These are phyloP conservation scores for Irpex sp. DNA, from an alignment of 1,284 basidiomycete genomes.

Conservation along the genomic window DNA sequence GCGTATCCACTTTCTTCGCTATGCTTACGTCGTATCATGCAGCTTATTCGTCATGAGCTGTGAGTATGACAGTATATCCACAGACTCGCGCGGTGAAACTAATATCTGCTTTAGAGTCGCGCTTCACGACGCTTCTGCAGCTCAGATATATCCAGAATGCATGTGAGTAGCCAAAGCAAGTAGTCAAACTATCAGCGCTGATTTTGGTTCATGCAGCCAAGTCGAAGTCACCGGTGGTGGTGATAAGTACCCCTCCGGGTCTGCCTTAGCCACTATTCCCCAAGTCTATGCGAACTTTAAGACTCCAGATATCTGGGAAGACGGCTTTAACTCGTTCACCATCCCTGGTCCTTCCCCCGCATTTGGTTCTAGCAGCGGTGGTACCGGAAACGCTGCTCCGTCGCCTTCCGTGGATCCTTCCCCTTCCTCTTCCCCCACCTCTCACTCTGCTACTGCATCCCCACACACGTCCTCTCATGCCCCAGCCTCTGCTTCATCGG, in stretches of 20 bases:
- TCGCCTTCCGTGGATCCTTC: conserved; percentile 8
- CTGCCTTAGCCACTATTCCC: conserved; percentile 22
- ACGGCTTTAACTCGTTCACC: conserved; percentile 25
- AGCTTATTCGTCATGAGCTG: conserved; percentile 36
- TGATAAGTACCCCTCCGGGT: conserved; percentile 23
- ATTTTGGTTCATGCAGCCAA: conserved; percentile 23
- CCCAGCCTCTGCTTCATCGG: conserved; percentile 3
- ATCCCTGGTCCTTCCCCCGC: conserved; percentile 26
- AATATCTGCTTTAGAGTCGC: conserved; percentile 21
- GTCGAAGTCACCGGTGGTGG: conserved; percentile 34
- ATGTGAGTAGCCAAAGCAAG: conserved; percentile 20
- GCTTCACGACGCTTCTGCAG: conserved; percentile 25
- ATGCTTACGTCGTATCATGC: background rate
- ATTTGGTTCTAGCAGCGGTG: conserved; percentile 16
- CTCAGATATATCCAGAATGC: conserved; percentile 30
- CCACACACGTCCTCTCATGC: conserved; percentile 7
- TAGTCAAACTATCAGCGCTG: conserved; percentile 12
- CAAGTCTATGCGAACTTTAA: conserved; percentile 22
- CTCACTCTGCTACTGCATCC: background rate
- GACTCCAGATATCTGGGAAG: conserved; percentile 28
- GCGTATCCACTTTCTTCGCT: background rate
- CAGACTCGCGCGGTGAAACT: background rate
- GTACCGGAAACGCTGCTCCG: conserved; percentile 1
- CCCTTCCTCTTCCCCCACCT: conserved; percentile 3
- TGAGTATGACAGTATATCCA: conserved; percentile 12